Conservation (phyloP, 257 asterid genomes). For the Galeopsis tetrahit region DNA sequence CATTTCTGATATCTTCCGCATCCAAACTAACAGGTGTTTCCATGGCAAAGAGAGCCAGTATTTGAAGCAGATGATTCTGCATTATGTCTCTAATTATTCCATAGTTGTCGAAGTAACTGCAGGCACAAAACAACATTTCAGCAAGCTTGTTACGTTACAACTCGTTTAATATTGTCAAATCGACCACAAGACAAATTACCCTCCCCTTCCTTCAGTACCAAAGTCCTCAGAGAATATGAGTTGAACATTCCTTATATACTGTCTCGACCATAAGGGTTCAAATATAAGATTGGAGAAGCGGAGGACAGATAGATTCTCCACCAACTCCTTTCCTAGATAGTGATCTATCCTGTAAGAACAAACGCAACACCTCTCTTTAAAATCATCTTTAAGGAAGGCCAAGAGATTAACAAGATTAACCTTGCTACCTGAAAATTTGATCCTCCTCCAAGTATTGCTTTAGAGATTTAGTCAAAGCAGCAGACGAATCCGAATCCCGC, state of each 20-base stretch:
- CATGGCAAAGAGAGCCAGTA: slow-evolving; percentile 96
- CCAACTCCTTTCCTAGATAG: slow-evolving; percentile 98
- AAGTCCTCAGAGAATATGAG: slow-evolving; percentile 96
- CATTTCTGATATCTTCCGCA: slow-evolving; percentile 97
- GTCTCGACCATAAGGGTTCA: slow-evolving; percentile 97
- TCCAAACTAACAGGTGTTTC: slow-evolving; percentile 98
- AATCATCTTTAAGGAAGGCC: too few species aligned
- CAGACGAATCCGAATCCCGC: slow-evolving; percentile 90
- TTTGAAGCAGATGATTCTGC: slow-evolving; percentile 98
- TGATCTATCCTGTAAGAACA: slow-evolving; percentile 81
- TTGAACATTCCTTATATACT: slow-evolving; percentile 92
- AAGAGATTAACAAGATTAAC: too few species aligned
- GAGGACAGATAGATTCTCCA: slow-evolving; percentile 94
- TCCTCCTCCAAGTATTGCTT: slow-evolving; percentile 88
- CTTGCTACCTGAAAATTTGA: slow-evolving; percentile 78
- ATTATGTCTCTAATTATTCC: slow-evolving; percentile 96
- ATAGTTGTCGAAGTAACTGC: slow-evolving; percentile 88
- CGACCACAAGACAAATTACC: slow-evolving; percentile 53
- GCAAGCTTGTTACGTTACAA: not conserved
- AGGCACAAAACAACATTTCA: not conserved
- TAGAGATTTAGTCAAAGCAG: slow-evolving; percentile 85
- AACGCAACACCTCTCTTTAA: too few species aligned
- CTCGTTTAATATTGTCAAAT: slow-evolving; percentile 8
- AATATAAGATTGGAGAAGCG: slow-evolving; percentile 94
- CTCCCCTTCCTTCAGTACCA: slow-evolving; percentile 99